These are phyloP conservation scores for Populus hybrid DNA, from an alignment of 441 rosid species.

Conservation along the genomic window DNA sequence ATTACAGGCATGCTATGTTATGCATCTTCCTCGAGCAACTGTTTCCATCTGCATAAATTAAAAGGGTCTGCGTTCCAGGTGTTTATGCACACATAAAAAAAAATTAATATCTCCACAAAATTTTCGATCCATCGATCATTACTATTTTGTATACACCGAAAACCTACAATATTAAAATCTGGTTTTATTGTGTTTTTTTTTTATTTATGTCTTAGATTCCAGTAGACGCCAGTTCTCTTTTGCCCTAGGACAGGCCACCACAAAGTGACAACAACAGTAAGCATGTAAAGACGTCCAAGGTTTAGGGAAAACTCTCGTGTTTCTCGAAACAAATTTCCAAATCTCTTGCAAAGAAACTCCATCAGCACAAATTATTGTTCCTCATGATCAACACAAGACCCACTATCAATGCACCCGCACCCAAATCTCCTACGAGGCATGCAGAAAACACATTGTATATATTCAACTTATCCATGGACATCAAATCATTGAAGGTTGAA, in stretches of 20 bases:
- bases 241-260: background rate
- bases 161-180: background rate
- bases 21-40: too few relatives aligned
- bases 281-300: background rate
- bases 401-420: background rate
- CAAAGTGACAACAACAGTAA: background rate
- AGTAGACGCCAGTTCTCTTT: background rate
- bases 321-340: conserved; percentile 1
- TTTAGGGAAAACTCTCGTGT: conserved; percentile 7
- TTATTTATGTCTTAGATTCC: background rate
- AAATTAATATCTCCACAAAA: background rate
- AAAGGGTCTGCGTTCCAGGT: background rate
- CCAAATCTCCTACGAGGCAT: background rate
- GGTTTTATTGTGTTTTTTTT: too few relatives aligned
- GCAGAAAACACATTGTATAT: background rate
- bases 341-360: background rate
- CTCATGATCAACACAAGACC: background rate
- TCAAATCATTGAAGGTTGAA: conserved; percentile 12
- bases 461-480: conserved; percentile 3
- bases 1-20: too few relatives aligned
- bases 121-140: background rate
- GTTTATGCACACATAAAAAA: background rate
- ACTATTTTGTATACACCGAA: background rate
- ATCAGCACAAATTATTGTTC: background rate
- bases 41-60: too few relatives aligned